Evolutionary conservation across 2,329 filamentous ascomycete species (phyloP), one percentile per base, ranked within the genome.

Genomic region (Clarireedia homoeocarpa): DNA sequence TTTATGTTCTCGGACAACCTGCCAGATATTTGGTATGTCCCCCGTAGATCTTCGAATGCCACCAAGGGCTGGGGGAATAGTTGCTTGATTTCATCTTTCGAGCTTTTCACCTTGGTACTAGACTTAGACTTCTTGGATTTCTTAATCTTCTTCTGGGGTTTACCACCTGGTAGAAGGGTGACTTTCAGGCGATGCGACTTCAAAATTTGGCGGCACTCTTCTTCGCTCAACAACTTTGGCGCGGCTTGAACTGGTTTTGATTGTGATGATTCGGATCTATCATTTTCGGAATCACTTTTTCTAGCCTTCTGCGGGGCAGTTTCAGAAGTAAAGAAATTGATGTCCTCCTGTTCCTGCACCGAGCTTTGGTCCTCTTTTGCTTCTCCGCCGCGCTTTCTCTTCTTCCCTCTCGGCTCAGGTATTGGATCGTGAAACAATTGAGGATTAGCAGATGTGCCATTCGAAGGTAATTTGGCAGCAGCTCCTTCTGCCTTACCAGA

Each of bases 111-210:
- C 63, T 77, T 78, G 65, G 79, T 80, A 59, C 77, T 77, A 6
- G 54, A 40, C 65, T 83, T 83, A 55, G 76, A 75, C 67, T 80
- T 81, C 63, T 81, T 83, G 7, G 75, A 70, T 54, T 75, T 71
- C 61, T 70, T 70, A 42, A 71, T 69, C 12, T 71, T 74, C 65
- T 70, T 73, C 46, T 72, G 66, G 4, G 54, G 62, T 57, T 71
- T 72, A 42, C 74, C 65, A 44, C 77, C 77, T 24, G 81, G 82
- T n/a, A 96, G 74, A 49, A 95, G 75, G 0, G 88, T 89, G 40
- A 95, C 80, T 71, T 96, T 96, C 62, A 96, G 77, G 61, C 91
- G 88, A 71, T 96, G 90, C 56, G 84, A 86, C 59, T 85, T 84
- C 59, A 96, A 73, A 10, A 92, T 76, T 58, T 85, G 82, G 64